These are phyloP conservation scores for Erodium trifolium DNA, from an alignment of 441 rosid genomes.

Conservation along the genomic window DNA sequence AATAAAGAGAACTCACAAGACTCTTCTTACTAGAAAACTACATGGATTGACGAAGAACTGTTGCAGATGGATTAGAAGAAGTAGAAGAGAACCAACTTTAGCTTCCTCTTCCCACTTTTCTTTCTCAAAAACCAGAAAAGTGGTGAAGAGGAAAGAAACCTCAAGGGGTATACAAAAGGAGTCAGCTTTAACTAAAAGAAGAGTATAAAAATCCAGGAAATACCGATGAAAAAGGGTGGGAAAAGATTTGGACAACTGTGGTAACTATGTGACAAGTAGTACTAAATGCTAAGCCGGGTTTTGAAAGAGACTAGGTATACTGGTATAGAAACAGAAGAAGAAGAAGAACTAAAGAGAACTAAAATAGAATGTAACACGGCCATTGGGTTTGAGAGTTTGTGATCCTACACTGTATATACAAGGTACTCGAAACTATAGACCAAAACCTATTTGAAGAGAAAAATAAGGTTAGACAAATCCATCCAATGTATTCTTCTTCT, in stretches of 20 bases:
- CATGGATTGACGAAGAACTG: neutral
- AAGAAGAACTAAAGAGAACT: neutral
- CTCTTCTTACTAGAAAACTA: neutral
- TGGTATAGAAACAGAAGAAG: slow-evolving; percentile 27
- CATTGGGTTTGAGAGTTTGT: slow-evolving; percentile 7
- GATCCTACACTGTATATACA: slow-evolving; percentile 31
- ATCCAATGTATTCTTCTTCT: neutral
- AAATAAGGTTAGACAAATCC: neutral
- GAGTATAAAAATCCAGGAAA: slow-evolving; percentile 1
- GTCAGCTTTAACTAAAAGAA: slow-evolving; percentile 26
- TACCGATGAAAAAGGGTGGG: neutral
- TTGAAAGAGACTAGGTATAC: slow-evolving; percentile 10
- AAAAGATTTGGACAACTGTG: slow-evolving; percentile 13
- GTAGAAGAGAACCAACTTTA: slow-evolving; percentile 19
- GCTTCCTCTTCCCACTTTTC: slow-evolving; percentile 38
- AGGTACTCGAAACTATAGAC: slow-evolving; percentile 7
- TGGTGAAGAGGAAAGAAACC: slow-evolving; percentile 29
- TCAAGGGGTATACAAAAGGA: slow-evolving; percentile 17
- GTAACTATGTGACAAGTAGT: neutral
- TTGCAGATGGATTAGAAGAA: slow-evolving; percentile 24
- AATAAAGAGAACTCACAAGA: slow-evolving; percentile 11
- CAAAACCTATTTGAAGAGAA: neutral
- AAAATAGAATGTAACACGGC: neutral
- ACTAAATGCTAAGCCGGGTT: slow-evolving; percentile 16
- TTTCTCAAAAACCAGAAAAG: slow-evolving; percentile 41